Evolutionary conservation across 129 eudicot species (phyloP).

Genomic region (Flaveria robusta): DNA sequence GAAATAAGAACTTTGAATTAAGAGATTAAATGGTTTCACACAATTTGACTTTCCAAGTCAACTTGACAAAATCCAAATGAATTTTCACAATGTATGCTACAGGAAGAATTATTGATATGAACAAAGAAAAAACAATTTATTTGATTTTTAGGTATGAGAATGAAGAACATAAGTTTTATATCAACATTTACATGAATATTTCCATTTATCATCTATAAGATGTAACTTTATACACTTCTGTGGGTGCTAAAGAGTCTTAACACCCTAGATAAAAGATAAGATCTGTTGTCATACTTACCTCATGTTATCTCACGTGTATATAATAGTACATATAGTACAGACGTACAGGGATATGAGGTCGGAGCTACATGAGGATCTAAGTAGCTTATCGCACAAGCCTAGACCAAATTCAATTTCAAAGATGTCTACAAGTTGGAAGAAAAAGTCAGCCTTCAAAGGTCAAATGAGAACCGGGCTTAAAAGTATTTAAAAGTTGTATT

Average conservation of each 20-base stretch:
- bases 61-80: slow-evolving; percentile 13
- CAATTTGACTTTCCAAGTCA: slow-evolving; percentile 24
- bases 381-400: slow-evolving; percentile 22
- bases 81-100: slow-evolving; percentile 17
- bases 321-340: no score
- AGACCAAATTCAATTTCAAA: slow-evolving; percentile 18
- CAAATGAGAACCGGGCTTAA: slow-evolving; percentile 7
- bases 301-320: no score
- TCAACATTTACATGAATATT: no score
- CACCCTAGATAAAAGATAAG: no score
- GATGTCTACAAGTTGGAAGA: slow-evolving; percentile 5
- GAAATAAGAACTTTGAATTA: slow-evolving; percentile 26
- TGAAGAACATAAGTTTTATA: no score
- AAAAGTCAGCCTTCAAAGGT: slow-evolving; percentile 24
- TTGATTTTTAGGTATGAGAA: no score
- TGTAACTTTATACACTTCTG: no score
- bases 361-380: not conserved
- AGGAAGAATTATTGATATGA: not conserved
- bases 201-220: no score
- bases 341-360: not conserved
- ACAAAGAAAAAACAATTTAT: not conserved
- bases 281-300: no score
- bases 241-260: no score
- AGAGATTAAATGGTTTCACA: slow-evolving; percentile 26
- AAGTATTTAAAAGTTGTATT: slow-evolving; percentile 21